Evolutionary conservation across 805 yeast genomes (phyloP).

Genomic region (Kluyveromyces nonfermentans): DNA sequence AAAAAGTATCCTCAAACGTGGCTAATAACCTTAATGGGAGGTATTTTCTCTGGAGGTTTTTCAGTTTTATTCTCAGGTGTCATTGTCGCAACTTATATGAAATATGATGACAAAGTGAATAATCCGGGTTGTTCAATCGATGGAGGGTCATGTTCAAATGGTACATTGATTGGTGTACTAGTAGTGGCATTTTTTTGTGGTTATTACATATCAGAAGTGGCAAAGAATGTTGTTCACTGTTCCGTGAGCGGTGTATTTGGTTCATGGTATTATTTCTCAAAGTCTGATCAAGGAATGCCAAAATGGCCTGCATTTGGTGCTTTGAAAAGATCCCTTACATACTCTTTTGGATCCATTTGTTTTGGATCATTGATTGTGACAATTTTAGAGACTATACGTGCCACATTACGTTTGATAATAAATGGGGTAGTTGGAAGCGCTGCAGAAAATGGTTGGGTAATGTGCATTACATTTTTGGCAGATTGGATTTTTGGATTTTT

Average conservation of each 20-base stretch:
- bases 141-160: conserved; percentile 48
- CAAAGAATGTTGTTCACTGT: conserved; percentile 71
- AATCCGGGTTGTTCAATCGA: conserved; percentile 44
- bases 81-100: conserved; percentile 68
- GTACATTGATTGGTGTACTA: conserved; percentile 58
- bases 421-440: conserved; percentile 33
- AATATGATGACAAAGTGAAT: conserved; percentile 48
- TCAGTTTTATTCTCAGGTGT: conserved; percentile 57
- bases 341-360: conserved; percentile 84
- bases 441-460: conserved; percentile 44
- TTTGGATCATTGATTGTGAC: conserved; percentile 74
- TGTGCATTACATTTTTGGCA: conserved; percentile 42
- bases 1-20: conserved; percentile 61
- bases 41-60: conserved; percentile 50
- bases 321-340: conserved; percentile 68
- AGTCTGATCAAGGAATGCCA: conserved; percentile 72
- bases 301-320: conserved; percentile 73
- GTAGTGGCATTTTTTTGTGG: conserved; percentile 77
- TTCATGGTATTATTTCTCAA: conserved; percentile 79
- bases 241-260: conserved; percentile 81
- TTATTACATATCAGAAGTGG: conserved; percentile 72
- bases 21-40: conserved; percentile 50
- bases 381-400: conserved; percentile 56
- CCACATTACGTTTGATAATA: conserved; percentile 42
- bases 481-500: conserved; percentile 54